Evolutionary conservation across 2,329 filamentous ascomycete genomes (phyloP).

Genomic region (Sporothrix humicola): DNA sequence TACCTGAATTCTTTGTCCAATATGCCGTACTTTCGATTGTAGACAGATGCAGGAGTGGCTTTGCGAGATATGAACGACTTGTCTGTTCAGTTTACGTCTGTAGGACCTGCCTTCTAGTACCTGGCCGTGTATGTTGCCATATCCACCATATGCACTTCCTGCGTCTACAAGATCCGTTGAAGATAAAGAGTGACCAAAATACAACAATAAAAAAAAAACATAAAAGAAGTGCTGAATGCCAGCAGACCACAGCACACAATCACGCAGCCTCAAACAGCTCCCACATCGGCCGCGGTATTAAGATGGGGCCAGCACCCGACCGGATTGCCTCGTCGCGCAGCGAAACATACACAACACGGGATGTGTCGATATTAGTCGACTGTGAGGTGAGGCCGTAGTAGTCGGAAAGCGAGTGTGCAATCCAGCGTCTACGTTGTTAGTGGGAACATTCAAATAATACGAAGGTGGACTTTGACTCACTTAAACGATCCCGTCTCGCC

Average conservation of each 20-base stretch:
- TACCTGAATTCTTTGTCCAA: neutral
- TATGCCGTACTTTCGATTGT: neutral
- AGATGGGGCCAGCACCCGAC: conserved; percentile 40
- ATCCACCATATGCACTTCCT: neutral
- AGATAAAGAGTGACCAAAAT: neutral
- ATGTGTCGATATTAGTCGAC: conserved; percentile 74
- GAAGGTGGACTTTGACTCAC: conserved; percentile 54
- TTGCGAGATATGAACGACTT: no score
- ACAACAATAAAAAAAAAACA: neutral
- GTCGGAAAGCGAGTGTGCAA: conserved; percentile 87
- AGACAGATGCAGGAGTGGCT: neutral
- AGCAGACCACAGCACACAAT: neutral
- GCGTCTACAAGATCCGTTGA: neutral
- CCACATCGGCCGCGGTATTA: conserved; percentile 67
- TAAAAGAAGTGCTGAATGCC: no score
- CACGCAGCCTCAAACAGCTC: conserved; percentile 49
- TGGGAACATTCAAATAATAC: neutral
- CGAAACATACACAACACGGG: conserved; percentile 79
- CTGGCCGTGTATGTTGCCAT: neutral
- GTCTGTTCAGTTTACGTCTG: neutral
- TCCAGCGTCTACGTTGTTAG: conserved; percentile 72
- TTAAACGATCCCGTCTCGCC: conserved; percentile 82
- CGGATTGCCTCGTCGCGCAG: conserved; percentile 62
- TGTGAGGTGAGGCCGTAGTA: conserved; percentile 91
- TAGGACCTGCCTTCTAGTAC: neutral